Base-by-base conservation (phyloP, 148 eudicot genomes). In the Heliosperma pusillum region DNA sequence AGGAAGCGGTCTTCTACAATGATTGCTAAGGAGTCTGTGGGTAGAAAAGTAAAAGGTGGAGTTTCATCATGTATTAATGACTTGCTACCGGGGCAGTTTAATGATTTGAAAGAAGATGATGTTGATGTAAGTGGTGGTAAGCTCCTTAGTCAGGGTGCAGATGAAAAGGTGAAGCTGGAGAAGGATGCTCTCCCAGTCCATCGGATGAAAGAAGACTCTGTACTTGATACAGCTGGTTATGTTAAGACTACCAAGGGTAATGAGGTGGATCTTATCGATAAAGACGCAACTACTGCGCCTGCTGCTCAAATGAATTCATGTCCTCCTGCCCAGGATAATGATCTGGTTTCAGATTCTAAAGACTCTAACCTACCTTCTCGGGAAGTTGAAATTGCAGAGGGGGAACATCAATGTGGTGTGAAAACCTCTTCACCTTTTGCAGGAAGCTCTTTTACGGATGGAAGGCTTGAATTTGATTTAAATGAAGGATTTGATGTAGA, bases 401-500 rank as follows among this genome's bases (percentile, higher is more conserved):
- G 42, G 24, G 82, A 80, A 40, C 72, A 63, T 67, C 82, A 69
- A 25, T 74, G 65, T 47, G 58, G 50, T 22, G 83, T 29, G 13
- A 77, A 69, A 53, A 73, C 70, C 58, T 74, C 84, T 63, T 80
- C 81, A 42, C 58, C 78, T 40, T 72, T 80, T 26, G 76, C 47
- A 57, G 77, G 42, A 36, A 36, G 42, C 42, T 0, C 42, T 36
- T 36, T 36, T 36, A 36, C 45, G 22, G 85, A 79, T 66, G 80
- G 78, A 74, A 90, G 73, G 77, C 78, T 82, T 58, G 87, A 75
- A 73, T 91, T 91, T 78, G 96, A 91, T 80, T 76, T 91, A 56
- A 91, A 91, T 78, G 93, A 91, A 83, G 90, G 96, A 9, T 82
- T 90, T 25, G 44, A 42, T 55, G 74, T 71, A 26, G 96, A 91